Conservation (phyloP, 371 early-diverging fungal genomes). For the Syncephalastrum monosporum region DNA sequence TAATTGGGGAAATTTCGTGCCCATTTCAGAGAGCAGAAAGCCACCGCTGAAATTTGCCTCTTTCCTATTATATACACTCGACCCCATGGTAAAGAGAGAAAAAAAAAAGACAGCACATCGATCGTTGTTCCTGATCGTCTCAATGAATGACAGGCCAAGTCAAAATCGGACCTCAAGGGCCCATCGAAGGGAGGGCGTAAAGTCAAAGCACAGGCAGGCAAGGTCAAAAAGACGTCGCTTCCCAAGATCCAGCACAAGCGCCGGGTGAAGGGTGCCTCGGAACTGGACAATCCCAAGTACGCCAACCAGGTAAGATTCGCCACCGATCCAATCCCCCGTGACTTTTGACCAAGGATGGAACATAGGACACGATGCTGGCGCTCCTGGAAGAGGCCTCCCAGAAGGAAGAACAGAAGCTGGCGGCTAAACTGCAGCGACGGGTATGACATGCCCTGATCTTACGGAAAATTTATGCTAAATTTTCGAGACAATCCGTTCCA, state of each 20-base stretch:
- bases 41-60: background rate
- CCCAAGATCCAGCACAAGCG: background rate
- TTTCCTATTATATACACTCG: background rate
- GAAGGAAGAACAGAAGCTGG: slow-evolving; percentile 9
- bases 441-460: background rate
- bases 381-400: slow-evolving; percentile 12
- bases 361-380: slow-evolving; percentile 13
- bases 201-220: too few species aligned
- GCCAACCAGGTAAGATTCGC: slow-evolving; percentile 14
- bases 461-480: background rate
- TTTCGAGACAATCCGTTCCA: background rate
- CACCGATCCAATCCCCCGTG: background rate
- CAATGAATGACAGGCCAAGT: too few species aligned
- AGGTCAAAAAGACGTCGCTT: background rate
- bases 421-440: slow-evolving; percentile 7
- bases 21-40: slow-evolving; percentile 1
- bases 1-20: background rate
- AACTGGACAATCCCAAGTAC: slow-evolving; percentile 20
- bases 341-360: background rate
- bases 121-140: too few species aligned
- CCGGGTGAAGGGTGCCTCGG: slow-evolving; percentile 9
- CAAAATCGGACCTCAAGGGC: too few species aligned
- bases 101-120: too few species aligned
- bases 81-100: background rate
- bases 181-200: too few species aligned